A percentile compares a stretch with the other conserved stretches of the same genome.
These are phyloP conservation scores for Auricularia cornea DNA, from an alignment of 768 basidiomycete species.

Conservation along the genomic window DNA sequence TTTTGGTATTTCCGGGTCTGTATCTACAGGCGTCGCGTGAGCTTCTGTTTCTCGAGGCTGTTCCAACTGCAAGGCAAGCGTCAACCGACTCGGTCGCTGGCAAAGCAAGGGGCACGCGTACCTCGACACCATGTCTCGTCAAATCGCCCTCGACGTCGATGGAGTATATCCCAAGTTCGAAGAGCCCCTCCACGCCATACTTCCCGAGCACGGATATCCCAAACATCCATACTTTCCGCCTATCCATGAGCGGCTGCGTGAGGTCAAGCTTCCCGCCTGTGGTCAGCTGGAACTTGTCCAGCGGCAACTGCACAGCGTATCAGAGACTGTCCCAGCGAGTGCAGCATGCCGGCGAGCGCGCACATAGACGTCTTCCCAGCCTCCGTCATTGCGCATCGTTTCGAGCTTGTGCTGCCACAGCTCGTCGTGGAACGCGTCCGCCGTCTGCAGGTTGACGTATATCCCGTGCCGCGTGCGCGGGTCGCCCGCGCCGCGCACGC, in stretches of 20 bases:
- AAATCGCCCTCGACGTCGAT: slow-evolving; percentile 27
- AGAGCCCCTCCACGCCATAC: slow-evolving; percentile 61
- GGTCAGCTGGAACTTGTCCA: slow-evolving; percentile 65
- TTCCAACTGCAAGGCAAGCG: not conserved
- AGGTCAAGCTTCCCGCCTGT: slow-evolving; percentile 61
- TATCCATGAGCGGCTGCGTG: slow-evolving; percentile 63
- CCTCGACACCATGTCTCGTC: not conserved
- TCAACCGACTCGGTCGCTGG: not conserved
- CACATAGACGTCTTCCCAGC: slow-evolving; percentile 80
- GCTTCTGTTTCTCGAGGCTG: not conserved
- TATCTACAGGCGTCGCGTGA: not conserved
- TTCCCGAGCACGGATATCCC: slow-evolving; percentile 86
- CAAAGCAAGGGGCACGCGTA: not conserved
- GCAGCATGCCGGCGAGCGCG: slow-evolving; percentile 22
- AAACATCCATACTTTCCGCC: slow-evolving; percentile 66
- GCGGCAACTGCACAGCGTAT: slow-evolving; percentile 56
- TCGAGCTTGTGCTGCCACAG: slow-evolving; percentile 95
- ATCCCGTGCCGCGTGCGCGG: slow-evolving; percentile 74
- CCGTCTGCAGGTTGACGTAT: slow-evolving; percentile 86
- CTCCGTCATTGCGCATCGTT: slow-evolving; percentile 53
- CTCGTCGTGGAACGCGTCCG: slow-evolving; percentile 61
- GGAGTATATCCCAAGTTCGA: slow-evolving; percentile 75
- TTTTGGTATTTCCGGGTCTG: not conserved
- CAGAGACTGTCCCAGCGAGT: slow-evolving; percentile 7
- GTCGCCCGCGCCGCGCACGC: slow-evolving; percentile 70